A percentile compares a stretch with the other conserved stretches of the same genome.
phyloP scores from a whole-genome alignment of 768 basidiomycete genomes.

The Agaricus subrufescens region DNA sequence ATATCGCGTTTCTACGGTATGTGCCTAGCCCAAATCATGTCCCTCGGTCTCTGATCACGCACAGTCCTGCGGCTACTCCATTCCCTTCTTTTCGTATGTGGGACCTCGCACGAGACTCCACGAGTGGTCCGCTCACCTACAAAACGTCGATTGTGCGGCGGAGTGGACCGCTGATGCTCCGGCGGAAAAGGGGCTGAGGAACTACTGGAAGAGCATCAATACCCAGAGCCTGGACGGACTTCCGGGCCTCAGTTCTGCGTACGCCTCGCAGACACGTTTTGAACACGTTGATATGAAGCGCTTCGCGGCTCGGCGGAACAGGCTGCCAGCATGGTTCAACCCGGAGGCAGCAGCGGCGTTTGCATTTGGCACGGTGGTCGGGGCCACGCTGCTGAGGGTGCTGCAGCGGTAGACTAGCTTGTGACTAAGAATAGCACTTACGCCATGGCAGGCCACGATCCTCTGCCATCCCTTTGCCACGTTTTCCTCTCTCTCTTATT shows the following conservation, averaged over 20 bases:
- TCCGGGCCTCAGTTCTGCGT: constrained; percentile 32
- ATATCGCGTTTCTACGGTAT: constrained; percentile 41
- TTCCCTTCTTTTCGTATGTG: constrained; percentile 51
- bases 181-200: constrained; percentile 38
- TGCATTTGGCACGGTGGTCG: not conserved
- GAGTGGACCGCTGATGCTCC: constrained; percentile 10
- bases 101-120: constrained; percentile 44
- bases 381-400: not conserved
- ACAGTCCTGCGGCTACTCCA: constrained; percentile 57
- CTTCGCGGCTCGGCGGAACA: not conserved
- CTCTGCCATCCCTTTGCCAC: not conserved
- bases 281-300: constrained; percentile 3
- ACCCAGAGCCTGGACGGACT: constrained; percentile 46
- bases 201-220: constrained; percentile 47
- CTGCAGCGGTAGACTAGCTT: not conserved
- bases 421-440: not conserved
- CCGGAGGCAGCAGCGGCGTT: not conserved
- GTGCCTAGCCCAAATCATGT: not conserved
- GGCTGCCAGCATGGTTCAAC: not conserved
- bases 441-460: not conserved
- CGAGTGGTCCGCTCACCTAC: constrained; percentile 28
- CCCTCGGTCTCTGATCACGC: not conserved
- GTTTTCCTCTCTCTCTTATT: not conserved
- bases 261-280: constrained; percentile 3
- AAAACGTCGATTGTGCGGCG: constrained; percentile 29